Conservation (phyloP, 176 grass and related monocot genomes). For the Puya raimondii region DNA sequence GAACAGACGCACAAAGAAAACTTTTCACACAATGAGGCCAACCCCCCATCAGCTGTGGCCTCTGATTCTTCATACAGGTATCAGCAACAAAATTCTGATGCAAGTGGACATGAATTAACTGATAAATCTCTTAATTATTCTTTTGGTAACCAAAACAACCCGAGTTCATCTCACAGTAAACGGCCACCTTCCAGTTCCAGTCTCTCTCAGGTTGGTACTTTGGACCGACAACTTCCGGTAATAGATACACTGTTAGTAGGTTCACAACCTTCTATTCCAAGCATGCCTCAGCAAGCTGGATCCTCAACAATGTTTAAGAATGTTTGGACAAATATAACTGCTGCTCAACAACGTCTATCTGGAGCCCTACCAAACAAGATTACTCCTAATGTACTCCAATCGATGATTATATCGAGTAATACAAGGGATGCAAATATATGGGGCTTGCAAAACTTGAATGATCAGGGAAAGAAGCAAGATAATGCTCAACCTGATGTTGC, state of each 20-base stretch:
- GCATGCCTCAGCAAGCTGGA: conserved; percentile 43
- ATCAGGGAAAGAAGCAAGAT: conserved; percentile 50
- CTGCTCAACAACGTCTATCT: conserved; percentile 47
- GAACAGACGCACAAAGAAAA: background rate
- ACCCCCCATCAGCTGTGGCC: background rate
- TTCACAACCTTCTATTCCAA: conserved; percentile 25
- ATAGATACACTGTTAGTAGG: conserved; percentile 32
- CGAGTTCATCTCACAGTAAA: background rate
- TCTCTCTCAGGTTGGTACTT: conserved; percentile 32
- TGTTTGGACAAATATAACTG: conserved; percentile 80
- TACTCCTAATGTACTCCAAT: conserved; percentile 72
- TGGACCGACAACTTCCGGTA: conserved; percentile 40
- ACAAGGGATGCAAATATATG: conserved; percentile 43
- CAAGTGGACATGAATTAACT: background rate
- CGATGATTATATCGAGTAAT: conserved; percentile 63
- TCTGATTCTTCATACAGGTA: conserved; percentile 1
- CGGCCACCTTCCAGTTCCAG: conserved; percentile 6
- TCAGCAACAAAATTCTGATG: background rate
- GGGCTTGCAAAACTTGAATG: conserved; percentile 40
- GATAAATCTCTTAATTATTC: background rate
- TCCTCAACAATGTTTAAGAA: conserved; percentile 76
- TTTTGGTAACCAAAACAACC: background rate
- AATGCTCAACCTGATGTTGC: conserved; percentile 42
- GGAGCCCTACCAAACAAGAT: conserved; percentile 55
- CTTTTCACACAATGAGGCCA: background rate